Percentiles rank a stretch among this genome's conserved stretches.
Evolutionary conservation across 257 asterid genomes (phyloP).

Genomic region (Solanum raphanifolium): DNA sequence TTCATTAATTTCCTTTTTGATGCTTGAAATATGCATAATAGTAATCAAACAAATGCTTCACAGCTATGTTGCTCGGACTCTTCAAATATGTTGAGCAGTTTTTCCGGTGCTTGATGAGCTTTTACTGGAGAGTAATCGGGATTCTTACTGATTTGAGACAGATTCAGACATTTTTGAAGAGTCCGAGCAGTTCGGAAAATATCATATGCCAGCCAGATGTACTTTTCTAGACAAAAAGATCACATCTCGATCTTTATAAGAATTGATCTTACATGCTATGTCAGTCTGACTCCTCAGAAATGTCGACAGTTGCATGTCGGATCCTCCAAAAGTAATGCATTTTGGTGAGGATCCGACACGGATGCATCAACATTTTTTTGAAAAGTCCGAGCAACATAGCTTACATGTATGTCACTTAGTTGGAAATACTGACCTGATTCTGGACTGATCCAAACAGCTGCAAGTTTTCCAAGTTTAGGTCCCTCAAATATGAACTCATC

Average conservation of each 20-base stretch:
- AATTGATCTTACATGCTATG: not conserved
- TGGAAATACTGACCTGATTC: constrained; percentile 58
- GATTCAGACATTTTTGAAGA: not conserved
- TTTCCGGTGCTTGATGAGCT: not conserved
- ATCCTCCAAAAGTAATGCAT: not conserved
- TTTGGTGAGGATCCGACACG: not conserved
- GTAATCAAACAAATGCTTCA: not conserved
- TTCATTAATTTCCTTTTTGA: not conserved
- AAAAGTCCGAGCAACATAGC: not conserved
- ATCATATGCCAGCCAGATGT: not conserved
- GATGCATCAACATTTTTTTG: not conserved
- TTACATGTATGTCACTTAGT: not conserved
- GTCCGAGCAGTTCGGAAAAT: not conserved
- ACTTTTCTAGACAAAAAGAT: not conserved
- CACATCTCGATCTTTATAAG: not conserved
- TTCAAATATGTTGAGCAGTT: not conserved
- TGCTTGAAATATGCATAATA: not conserved
- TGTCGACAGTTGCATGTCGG: not conserved
- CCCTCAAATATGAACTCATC: constrained; percentile 77
- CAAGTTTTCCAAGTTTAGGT: constrained; percentile 56
- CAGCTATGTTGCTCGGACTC: not conserved
- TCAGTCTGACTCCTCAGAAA: not conserved
- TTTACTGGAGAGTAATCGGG: not conserved
- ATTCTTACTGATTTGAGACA: not conserved
- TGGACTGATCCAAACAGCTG: constrained; percentile 71